Evolutionary conservation across 2,329 filamentous ascomycete genomes (phyloP), one percentile per base, ranked within the genome.

Genomic region (Ambrosiella beaveri): DNA sequence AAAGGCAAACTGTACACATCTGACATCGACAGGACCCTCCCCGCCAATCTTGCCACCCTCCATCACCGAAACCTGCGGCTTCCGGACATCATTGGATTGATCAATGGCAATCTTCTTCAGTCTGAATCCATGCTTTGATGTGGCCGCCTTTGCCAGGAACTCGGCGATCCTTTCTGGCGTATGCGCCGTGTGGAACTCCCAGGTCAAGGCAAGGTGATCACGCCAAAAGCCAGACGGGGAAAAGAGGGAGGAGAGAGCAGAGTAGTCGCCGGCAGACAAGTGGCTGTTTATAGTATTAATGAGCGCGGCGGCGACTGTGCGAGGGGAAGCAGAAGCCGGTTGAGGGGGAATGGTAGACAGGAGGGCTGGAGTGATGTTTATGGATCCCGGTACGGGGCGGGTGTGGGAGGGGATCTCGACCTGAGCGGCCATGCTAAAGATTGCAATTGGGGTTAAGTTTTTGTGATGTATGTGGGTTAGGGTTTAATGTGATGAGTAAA

Each of bases 1-100:
- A 54, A 83, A 68, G 63, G 80, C 83, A 59, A 78, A 77, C 54
- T 77, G 72, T 0, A 87, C 69, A 1, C 78, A 78, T 39, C 69
- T 70, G 11, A 74, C 73, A 17, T 71, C 68, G n/a, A 72, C 74
- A 11, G 37, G 37, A 6, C 15, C 39, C 4, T 19, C 37, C 1
- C 70, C 66, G 1, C 40, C 41, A 40, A 17, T 35, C 37, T 50
- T 56, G 13, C 47, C 40, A 0, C 67, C 71, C 63, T 82, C 79
- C 3, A 85, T 71, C 0, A 73, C 66, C 0, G 68, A 65, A 1
- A 72, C 60, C 40, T 70, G 67, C 0, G 79, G 78, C 0, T 70
- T 65, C 7, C 72, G 70, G n/a, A 70, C 68, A 0, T 71, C 63
- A 6, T 17, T 38, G n/a, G 71, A 73, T 0, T 67, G 66, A 54